Percentiles rank a stretch among this genome's conserved stretches.
Evolutionary conservation across 345 rosid species (phyloP).

Genomic region (Microthlaspi erraticum): DNA sequence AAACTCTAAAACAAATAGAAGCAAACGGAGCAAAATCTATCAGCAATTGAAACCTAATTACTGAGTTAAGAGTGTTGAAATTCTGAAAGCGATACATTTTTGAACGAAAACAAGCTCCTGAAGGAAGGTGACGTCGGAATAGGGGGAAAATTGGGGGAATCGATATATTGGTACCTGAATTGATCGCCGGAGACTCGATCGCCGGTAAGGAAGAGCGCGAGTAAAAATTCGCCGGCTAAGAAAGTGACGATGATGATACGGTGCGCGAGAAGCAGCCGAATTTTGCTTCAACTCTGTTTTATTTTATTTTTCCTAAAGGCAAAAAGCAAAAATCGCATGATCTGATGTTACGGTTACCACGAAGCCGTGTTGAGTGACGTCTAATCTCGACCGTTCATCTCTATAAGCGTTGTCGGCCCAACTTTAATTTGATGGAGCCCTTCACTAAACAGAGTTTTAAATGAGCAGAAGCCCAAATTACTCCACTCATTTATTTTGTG

Average conservation of each 20-base stretch:
- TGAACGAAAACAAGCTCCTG: not conserved
- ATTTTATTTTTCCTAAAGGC: constrained; percentile 27
- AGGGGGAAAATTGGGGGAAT: not conserved
- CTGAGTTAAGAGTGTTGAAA: constrained; percentile 25
- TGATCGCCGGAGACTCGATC: constrained; percentile 42
- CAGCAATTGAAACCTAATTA: constrained; percentile 19
- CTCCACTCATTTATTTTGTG: too few relatives aligned
- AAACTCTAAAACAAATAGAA: constrained; percentile 19
- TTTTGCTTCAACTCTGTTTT: constrained; percentile 27
- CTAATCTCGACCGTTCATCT: constrained; percentile 46
- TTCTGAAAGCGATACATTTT: not conserved
- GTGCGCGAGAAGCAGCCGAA: constrained; percentile 56
- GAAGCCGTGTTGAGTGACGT: constrained; percentile 37
- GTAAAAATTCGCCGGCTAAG: constrained; percentile 39
- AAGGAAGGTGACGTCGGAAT: not conserved
- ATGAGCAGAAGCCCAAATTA: not conserved
- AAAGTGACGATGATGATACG: constrained; percentile 20
- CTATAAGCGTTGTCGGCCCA: constrained; percentile 7
- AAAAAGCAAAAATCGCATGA: constrained; percentile 40
- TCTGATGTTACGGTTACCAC: constrained; percentile 44
- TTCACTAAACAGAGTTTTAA: too few relatives aligned
- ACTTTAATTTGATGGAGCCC: not conserved
- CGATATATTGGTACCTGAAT: constrained; percentile 35
- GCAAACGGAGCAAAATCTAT: not conserved
- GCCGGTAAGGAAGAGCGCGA: constrained; percentile 10